phyloP scores from a whole-genome alignment of 1,284 basidiomycete species.

The Puccinia novopanici region DNA sequence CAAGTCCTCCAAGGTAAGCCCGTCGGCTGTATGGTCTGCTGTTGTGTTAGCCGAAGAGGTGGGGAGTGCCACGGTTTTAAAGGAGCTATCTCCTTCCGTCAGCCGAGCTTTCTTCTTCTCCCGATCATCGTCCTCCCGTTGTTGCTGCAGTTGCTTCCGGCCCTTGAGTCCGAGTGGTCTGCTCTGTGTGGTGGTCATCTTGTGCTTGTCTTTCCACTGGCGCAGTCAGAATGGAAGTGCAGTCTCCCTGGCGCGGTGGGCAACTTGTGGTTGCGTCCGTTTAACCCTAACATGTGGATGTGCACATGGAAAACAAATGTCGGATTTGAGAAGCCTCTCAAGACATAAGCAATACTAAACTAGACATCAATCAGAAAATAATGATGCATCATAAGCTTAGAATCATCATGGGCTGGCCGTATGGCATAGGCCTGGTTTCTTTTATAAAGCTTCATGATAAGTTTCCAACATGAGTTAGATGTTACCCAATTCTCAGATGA shows the following conservation, averaged over 20 bases:
- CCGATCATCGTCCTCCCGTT: constrained; percentile 5
- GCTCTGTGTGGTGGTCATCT: constrained; percentile 18
- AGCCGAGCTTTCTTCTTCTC: constrained; percentile 13
- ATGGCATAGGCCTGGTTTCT: too few species aligned
- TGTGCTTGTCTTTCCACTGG: neutral
- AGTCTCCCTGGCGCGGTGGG: too few species aligned
- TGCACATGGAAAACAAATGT: too few species aligned
- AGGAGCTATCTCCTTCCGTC: neutral
- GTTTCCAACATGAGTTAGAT: too few species aligned
- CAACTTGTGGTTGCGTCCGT: constrained; percentile 1
- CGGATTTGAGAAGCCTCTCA: too few species aligned
- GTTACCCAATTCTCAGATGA: too few species aligned
- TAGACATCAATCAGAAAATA: too few species aligned
- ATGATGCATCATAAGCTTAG: too few species aligned
- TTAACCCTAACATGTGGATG: too few species aligned
- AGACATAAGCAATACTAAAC: too few species aligned
- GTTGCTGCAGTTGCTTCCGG: constrained; percentile 22
- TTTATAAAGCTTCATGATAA: too few species aligned
- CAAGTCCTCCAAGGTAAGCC: constrained; percentile 19
- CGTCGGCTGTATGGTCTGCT: neutral
- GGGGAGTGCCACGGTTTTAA: constrained; percentile 14
- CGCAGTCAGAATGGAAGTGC: neutral
- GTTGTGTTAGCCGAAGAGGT: neutral
- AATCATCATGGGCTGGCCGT: too few species aligned
- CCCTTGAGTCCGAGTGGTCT: constrained; percentile 29